Evolutionary conservation across 2,329 filamentous ascomycete species (phyloP).

Genomic region (Penicillium concentricum): DNA sequence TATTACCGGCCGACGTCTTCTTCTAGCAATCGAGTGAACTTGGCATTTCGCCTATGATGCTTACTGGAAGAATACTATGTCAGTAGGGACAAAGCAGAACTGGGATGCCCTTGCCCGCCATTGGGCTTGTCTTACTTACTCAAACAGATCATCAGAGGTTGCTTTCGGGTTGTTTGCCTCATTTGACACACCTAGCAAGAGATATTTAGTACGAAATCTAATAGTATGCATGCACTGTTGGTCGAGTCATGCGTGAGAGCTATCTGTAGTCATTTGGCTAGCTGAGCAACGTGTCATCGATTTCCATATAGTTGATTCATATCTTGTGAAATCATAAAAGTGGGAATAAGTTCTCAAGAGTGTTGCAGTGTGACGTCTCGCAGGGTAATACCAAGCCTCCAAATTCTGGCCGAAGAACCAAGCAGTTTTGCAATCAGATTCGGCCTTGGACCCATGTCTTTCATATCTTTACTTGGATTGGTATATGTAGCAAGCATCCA

Average conservation of each 20-base stretch:
- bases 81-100: neutral
- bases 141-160: neutral
- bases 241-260: no score
- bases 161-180: neutral
- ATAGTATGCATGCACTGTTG: no score
- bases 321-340: neutral
- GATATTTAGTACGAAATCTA: neutral
- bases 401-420: neutral
- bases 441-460: neutral
- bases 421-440: neutral
- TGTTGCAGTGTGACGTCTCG: neutral
- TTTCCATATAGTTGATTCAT: neutral
- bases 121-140: conserved; percentile 6
- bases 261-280: neutral
- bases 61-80: neutral
- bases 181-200: neutral
- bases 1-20: neutral
- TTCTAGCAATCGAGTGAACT: neutral
- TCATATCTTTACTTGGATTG: neutral
- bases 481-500: neutral
- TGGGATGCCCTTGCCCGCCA: neutral
- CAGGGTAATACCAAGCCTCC: neutral
- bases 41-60: neutral
- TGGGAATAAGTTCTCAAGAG: neutral
- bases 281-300: neutral